A percentile compares a stretch with the other conserved stretches of the same genome.
These are phyloP conservation scores for Colletotrichum simmondsii DNA, from an alignment of 2,329 filamentous ascomycete species.

Conservation along the genomic window DNA sequence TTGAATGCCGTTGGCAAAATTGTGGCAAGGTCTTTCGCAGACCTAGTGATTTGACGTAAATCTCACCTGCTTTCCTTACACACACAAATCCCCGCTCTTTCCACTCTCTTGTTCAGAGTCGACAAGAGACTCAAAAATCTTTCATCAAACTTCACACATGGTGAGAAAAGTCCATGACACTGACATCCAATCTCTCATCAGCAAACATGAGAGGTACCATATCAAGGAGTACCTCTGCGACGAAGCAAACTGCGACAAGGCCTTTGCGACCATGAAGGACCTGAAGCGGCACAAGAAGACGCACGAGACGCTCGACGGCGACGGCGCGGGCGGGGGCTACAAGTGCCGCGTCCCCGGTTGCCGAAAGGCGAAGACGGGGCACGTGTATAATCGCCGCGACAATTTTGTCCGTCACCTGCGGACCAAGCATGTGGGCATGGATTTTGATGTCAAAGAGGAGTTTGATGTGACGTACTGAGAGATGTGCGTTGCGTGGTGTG, in stretches of 20 bases:
- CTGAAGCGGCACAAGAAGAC: conserved; percentile 39
- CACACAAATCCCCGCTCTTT: neutral
- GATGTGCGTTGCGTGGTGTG: neutral
- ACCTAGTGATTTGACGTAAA: conserved; percentile 36
- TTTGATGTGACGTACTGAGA: conserved; percentile 16
- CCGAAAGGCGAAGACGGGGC: conserved; percentile 38
- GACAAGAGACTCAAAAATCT: neutral
- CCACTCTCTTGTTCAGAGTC: neutral
- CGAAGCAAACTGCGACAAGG: conserved; percentile 34
- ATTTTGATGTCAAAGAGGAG: conserved; percentile 30
- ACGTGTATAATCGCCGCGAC: conserved; percentile 41
- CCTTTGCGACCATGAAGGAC: conserved; percentile 41
- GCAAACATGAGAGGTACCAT: conserved; percentile 39
- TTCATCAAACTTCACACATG: neutral
- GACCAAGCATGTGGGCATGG: conserved; percentile 37
- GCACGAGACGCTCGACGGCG: conserved; percentile 32
- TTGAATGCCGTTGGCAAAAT: conserved; percentile 31
- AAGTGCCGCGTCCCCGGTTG: conserved; percentile 40
- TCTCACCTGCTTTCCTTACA: conserved; percentile 3
- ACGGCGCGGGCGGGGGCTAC: conserved; percentile 36
- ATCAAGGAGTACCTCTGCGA: conserved; percentile 37
- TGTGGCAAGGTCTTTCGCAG: conserved; percentile 33
- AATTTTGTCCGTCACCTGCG: conserved; percentile 41
- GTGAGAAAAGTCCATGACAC: neutral
- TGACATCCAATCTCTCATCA: conserved; percentile 6